Evolutionary conservation across 1,139 yeast genomes (phyloP).

Genomic region (Scheffersomyces lignicola): DNA sequence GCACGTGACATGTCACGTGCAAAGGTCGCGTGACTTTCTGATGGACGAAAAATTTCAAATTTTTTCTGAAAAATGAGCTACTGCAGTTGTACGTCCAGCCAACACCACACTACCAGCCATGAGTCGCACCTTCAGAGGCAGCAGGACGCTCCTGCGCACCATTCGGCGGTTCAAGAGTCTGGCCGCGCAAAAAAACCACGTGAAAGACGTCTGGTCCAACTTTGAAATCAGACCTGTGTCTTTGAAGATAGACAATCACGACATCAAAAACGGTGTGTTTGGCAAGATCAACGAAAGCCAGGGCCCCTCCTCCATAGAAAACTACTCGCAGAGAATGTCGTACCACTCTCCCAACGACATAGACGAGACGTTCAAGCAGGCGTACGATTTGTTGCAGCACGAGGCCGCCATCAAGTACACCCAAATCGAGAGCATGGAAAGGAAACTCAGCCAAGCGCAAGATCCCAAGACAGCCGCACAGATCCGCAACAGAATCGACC

Average conservation of each 20-base stretch:
- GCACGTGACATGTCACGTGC: too few relatives aligned
- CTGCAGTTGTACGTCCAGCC: too few relatives aligned
- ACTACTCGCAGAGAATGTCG: conserved; percentile 17
- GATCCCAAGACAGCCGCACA: conserved; percentile 7
- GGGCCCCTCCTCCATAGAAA: conserved; percentile 33
- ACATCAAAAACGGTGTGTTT: conserved; percentile 33
- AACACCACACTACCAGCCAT: too few relatives aligned
- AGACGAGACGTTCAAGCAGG: conserved; percentile 69
- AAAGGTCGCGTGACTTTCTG: too few relatives aligned
- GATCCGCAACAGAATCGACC: conserved; percentile 18
- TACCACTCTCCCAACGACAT: conserved; percentile 71
- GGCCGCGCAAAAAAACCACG: background rate
- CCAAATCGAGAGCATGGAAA: conserved; percentile 18
- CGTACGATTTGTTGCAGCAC: conserved; percentile 59
- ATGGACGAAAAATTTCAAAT: too few relatives aligned
- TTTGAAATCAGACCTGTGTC: conserved; percentile 42
- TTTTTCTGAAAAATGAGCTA: too few relatives aligned
- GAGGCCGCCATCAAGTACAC: conserved; percentile 30
- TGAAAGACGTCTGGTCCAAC: conserved; percentile 48
- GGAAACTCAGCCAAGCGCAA: conserved; percentile 7
- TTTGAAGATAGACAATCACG: conserved; percentile 32
- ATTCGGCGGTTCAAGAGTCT: too few relatives aligned
- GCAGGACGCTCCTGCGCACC: too few relatives aligned
- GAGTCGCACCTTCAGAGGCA: too few relatives aligned
- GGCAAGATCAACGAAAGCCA: conserved; percentile 29